These are phyloP conservation scores for Gossypium ekmanianum DNA, from an alignment of 345 rosid genomes.

Conservation along the genomic window DNA sequence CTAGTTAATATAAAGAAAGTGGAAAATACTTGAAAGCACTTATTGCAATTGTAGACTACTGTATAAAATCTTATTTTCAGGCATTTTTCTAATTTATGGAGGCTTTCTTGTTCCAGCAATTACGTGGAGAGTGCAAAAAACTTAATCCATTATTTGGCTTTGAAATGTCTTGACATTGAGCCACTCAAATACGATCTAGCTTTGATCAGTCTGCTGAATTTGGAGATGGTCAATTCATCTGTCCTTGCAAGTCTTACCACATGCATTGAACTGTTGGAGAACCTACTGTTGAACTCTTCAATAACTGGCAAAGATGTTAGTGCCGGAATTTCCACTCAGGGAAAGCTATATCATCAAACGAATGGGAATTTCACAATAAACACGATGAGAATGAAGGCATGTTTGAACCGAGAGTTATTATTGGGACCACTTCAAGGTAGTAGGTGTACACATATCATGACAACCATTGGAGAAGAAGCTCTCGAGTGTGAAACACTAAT, in stretches of 20 bases:
- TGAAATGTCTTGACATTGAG: constrained; percentile 45
- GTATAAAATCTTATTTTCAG: neutral
- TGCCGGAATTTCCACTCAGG: constrained; percentile 20
- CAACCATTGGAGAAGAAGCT: constrained; percentile 63
- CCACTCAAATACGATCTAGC: constrained; percentile 42
- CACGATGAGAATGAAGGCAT: constrained; percentile 31
- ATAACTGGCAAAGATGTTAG: constrained; percentile 11
- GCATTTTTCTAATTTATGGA: constrained; percentile 7
- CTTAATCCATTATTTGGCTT: constrained; percentile 55
- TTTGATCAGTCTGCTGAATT: constrained; percentile 43
- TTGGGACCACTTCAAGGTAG: constrained; percentile 42
- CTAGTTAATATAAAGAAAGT: no score
- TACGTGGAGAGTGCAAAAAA: constrained; percentile 52
- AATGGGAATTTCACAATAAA: constrained; percentile 19
- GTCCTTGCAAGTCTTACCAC: constrained; percentile 45
- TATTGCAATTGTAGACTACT: no score
- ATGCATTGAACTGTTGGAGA: constrained; percentile 37
- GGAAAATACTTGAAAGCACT: no score
- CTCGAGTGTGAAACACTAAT: constrained; percentile 44
- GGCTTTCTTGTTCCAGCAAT: constrained; percentile 30
- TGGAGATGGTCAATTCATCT: constrained; percentile 41
- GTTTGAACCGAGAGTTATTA: constrained; percentile 41
- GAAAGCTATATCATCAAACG: constrained; percentile 20
- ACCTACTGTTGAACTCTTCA: constrained; percentile 23
- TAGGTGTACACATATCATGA: constrained; percentile 54